Evolutionary conservation across 352 stramenopile species (phyloP).

Genomic region (Pythium sukuiense): DNA sequence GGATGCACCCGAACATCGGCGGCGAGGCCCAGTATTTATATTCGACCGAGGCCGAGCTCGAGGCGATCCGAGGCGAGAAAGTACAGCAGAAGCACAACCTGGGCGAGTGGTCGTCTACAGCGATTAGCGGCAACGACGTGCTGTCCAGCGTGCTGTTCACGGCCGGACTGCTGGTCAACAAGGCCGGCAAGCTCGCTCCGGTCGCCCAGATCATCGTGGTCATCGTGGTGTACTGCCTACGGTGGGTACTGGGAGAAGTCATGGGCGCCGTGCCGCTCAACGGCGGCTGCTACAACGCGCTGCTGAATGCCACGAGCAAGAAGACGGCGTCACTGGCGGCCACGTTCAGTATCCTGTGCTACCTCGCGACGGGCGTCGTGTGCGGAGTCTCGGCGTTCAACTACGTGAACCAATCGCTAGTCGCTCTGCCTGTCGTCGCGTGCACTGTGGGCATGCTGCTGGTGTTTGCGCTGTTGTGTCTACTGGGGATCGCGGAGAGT

Average conservation of each 20-base stretch:
- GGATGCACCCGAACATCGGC: slow-evolving; percentile 68
- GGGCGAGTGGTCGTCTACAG: slow-evolving; percentile 73
- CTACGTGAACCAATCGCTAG: slow-evolving; percentile 69
- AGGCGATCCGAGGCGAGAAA: slow-evolving; percentile 20
- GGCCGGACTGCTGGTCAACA: slow-evolving; percentile 37
- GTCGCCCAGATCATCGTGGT: slow-evolving; percentile 66
- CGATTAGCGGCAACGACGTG: slow-evolving; percentile 89
- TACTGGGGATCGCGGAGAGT: slow-evolving; percentile 78
- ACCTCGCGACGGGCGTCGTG: slow-evolving; percentile 77
- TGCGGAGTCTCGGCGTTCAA: slow-evolving; percentile 63
- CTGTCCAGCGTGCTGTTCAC: slow-evolving; percentile 80
- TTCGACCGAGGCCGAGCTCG: slow-evolving; percentile 24
- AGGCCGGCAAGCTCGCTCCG: slow-evolving; percentile 70
- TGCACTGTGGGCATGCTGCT: slow-evolving; percentile 51
- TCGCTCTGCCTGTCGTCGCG: slow-evolving; percentile 46
- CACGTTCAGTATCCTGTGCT: slow-evolving; percentile 80
- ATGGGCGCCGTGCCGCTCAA: slow-evolving; percentile 84
- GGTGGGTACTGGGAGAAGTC: slow-evolving; percentile 81
- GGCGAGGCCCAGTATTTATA: slow-evolving; percentile 42
- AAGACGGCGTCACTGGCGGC: slow-evolving; percentile 66
- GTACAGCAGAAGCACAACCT: slow-evolving; percentile 35
- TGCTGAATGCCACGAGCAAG: slow-evolving; percentile 87
- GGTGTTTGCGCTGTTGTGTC: slow-evolving; percentile 70
- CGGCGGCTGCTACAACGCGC: slow-evolving; percentile 84
- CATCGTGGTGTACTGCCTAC: slow-evolving; percentile 43